Base-by-base conservation (phyloP, 2,329 filamentous ascomycete genomes). In the Anthostomella pinea region DNA sequence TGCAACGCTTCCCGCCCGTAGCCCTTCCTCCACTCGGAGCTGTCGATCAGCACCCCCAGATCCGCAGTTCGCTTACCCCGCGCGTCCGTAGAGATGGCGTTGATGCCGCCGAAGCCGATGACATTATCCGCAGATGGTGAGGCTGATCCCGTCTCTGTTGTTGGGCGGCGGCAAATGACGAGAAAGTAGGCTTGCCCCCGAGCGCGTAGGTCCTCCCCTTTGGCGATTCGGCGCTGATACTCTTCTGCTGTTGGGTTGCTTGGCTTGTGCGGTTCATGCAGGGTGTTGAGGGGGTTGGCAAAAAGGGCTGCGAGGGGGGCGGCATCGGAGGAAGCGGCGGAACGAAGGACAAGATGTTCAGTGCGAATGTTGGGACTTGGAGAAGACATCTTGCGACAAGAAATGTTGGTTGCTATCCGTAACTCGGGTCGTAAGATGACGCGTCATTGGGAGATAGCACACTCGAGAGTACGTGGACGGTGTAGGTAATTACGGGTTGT, bases 61-160 rank as follows among this genome's bases (percentile, higher is more conserved):
- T 25, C 23, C 23, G 23, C 23, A 10, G 14, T 14, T 25, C 23
- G 23, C 23, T 25, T 25, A 25, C 23, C 23, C 23, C 14, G 23
- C 11, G 23, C 23, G 23, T 25, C 23, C 23, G 23, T 25, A 25
- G 23, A 25, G 23, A 25, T 25, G 23, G 23, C 23, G 23, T 25
- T 25, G 23, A 25, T 25, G 23, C 23, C 23, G 23, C 23, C 23
- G 23, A 25, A 25, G 23, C 23, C 23, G 23, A 25, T 25, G 23
- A 25, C 23, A 25, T 14, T 10, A 25, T 25, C 23, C 11, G 23
- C 23, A 25, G 23, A 14, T 25, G 23, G 23, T 25, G 23, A 25
- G 23, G 23, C 23, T 14, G 23, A 25, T 25, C 14, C 23, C 14
- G 5, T 14, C 23, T 25, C 23, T 25, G 23, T 14, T 25, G 14